Evolutionary conservation across 257 asterid species (phyloP).

Genomic region (Gentiana dahurica): DNA sequence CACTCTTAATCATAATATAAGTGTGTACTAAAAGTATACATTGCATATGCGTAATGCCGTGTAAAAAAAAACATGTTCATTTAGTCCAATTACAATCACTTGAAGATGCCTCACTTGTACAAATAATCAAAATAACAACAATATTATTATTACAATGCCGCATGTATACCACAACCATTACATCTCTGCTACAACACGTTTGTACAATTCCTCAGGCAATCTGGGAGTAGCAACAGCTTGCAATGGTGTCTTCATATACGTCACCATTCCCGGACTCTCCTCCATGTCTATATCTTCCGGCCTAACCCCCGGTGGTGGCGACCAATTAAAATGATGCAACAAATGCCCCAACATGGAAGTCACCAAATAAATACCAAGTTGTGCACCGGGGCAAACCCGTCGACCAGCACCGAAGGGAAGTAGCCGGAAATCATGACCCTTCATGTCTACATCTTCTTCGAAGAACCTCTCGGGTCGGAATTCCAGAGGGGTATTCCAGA

Average conservation of each 20-base stretch:
- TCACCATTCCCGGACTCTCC: constrained; percentile 76
- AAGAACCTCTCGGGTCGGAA: constrained; percentile 77
- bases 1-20: too few relatives aligned
- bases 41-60: too few relatives aligned
- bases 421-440: constrained; percentile 66
- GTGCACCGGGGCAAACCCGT: constrained; percentile 73
- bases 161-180: neutral
- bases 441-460: constrained; percentile 74
- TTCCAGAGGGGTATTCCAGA: constrained; percentile 59
- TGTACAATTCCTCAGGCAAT: constrained; percentile 43
- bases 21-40: too few relatives aligned
- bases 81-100: too few relatives aligned
- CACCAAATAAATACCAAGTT: constrained; percentile 52
- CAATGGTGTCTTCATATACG: constrained; percentile 64
- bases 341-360: constrained; percentile 65
- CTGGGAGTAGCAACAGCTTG: constrained; percentile 55
- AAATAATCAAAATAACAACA: too few relatives aligned
- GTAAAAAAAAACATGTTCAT: too few relatives aligned
- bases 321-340: constrained; percentile 57
- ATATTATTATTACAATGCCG: too few relatives aligned
- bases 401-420: constrained; percentile 84
- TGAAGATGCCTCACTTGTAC: too few relatives aligned
- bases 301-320: constrained; percentile 36
- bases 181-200: constrained; percentile 43
- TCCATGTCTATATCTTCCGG: constrained; percentile 67